These are phyloP conservation scores for Cafeteria roenbergensis DNA, from an alignment of 108 stramenopile species.

Conservation along the genomic window DNA sequence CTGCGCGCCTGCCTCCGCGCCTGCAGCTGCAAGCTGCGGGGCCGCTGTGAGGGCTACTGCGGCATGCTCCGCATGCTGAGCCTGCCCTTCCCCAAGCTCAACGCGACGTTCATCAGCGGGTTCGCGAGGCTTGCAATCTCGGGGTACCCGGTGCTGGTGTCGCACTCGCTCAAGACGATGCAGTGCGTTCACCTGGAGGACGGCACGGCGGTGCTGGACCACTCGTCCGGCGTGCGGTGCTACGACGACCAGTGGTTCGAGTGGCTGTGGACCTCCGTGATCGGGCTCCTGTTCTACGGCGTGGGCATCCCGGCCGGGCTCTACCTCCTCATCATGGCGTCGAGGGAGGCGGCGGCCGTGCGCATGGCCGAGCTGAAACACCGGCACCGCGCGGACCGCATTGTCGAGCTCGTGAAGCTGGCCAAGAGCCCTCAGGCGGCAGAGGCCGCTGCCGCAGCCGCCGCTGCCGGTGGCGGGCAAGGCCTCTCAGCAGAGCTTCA, in stretches of 20 bases:
- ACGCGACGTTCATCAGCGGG: not conserved
- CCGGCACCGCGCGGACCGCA: not conserved
- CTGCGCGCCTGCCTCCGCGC: not conserved
- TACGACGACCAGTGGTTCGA: not conserved
- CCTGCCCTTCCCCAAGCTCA: not conserved
- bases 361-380: not conserved
- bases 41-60: no score
- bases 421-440: not conserved
- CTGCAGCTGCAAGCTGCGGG: no score
- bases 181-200: not conserved
- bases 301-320: not conserved
- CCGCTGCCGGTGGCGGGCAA: not conserved
- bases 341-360: not conserved
- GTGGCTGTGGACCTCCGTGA: not conserved
- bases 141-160: not conserved
- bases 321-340: not conserved
- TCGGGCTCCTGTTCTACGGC: not conserved
- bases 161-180: not conserved
- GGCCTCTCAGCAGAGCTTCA: not conserved
- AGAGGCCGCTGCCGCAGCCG: not conserved
- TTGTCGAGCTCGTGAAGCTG: not conserved
- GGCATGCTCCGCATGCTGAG: not conserved
- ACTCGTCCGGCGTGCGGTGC: not conserved
- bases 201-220: not conserved
- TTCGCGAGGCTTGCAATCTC: not conserved